A percentile compares a stretch with the other conserved stretches of the same genome.
These are phyloP conservation scores for Cordia subcordata DNA, from an alignment of 257 asterid species.

Conservation along the genomic window DNA sequence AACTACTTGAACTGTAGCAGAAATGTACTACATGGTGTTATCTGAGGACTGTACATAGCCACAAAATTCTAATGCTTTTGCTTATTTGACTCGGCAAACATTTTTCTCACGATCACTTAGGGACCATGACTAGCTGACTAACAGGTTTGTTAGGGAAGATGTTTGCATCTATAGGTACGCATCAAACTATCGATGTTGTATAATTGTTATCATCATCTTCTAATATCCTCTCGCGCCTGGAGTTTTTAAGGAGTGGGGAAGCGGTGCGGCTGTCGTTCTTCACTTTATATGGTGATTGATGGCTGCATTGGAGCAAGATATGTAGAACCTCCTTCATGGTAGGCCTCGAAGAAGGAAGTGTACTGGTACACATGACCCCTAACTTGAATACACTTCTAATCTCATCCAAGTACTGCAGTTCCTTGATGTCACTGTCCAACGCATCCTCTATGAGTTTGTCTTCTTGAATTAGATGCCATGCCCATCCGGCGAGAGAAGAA, in stretches of 20 bases:
- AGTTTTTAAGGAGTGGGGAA: slow-evolving; percentile 58
- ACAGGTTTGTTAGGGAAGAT: not conserved
- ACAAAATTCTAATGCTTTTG: too few relatives aligned
- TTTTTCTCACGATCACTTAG: too few relatives aligned
- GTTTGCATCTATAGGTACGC: slow-evolving; percentile 1
- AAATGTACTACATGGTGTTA: too few relatives aligned
- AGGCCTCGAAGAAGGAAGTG: slow-evolving; percentile 63
- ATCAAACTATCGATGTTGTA: slow-evolving; percentile 32
- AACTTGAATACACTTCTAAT: slow-evolving; percentile 54
- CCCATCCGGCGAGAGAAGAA: slow-evolving; percentile 77
- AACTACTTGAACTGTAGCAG: too few relatives aligned
- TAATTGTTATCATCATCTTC: slow-evolving; percentile 29
- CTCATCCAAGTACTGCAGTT: slow-evolving; percentile 45
- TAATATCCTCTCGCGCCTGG: slow-evolving; percentile 22
- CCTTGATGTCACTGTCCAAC: slow-evolving; percentile 61
- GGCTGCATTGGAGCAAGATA: slow-evolving; percentile 44
- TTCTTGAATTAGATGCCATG: slow-evolving; percentile 51
- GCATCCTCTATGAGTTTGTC: slow-evolving; percentile 37
- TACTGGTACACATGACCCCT: slow-evolving; percentile 65
- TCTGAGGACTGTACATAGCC: too few relatives aligned
- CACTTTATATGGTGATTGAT: slow-evolving; percentile 17
- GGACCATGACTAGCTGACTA: too few relatives aligned
- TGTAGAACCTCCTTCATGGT: slow-evolving; percentile 64
- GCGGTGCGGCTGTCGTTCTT: slow-evolving; percentile 34
- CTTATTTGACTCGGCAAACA: too few relatives aligned